These are phyloP conservation scores for Geotrichum restrictum DNA, from an alignment of 1,139 yeast species.

Conservation along the genomic window DNA sequence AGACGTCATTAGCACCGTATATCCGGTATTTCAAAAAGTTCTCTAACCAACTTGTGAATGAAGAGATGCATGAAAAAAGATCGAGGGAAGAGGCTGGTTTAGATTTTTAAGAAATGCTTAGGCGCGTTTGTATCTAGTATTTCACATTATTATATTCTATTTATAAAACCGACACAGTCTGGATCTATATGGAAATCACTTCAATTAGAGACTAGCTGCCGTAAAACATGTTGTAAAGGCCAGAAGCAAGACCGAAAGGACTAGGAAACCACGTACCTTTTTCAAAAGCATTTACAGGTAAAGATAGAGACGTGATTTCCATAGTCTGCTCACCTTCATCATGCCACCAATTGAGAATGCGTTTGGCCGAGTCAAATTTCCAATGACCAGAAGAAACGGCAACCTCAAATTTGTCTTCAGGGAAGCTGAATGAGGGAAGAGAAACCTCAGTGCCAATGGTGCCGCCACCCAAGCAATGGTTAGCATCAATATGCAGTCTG, in stretches of 20 bases:
- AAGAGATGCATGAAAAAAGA: constrained; percentile 42
- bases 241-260: not conserved
- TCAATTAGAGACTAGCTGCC: not conserved
- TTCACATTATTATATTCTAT: no score
- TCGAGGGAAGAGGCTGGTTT: constrained; percentile 26
- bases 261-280: not conserved
- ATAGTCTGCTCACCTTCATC: constrained; percentile 41
- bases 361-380: constrained; percentile 48
- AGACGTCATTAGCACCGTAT: constrained; percentile 70
- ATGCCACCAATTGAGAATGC: constrained; percentile 71
- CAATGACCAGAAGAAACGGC: constrained; percentile 53
- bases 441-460: constrained; percentile 51
- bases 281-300: not conserved
- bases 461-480: constrained; percentile 22
- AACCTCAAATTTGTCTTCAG: constrained; percentile 42
- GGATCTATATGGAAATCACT: no score
- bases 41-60: constrained; percentile 55
- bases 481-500: constrained; percentile 43
- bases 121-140: no score
- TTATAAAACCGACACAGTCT: no score
- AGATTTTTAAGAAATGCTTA: constrained; percentile 28
- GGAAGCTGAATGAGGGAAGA: constrained; percentile 67
- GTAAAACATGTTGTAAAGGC: not conserved
- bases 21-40: constrained; percentile 65
- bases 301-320: constrained; percentile 19